Evolutionary conservation across 768 basidiomycete genomes (phyloP), one percentile per base, ranked within the genome.

Genomic region (Serendipita sp.): DNA sequence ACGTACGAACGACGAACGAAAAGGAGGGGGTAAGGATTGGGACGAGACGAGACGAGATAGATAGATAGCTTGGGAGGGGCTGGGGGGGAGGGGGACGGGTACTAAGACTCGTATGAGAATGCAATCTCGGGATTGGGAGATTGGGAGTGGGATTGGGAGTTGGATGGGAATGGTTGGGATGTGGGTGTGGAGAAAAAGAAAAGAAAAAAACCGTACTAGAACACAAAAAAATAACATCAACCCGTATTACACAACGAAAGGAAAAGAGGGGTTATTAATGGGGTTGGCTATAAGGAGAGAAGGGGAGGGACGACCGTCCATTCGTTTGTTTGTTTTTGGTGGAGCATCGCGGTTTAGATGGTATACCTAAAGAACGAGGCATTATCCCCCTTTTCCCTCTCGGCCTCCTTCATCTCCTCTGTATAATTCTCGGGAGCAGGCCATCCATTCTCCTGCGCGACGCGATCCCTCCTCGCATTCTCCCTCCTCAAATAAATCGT

Each of bases 241-340:
- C 24, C 24, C 24, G 24, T 24, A 24, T 24, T 24, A 24, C 24
- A 24, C 24, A 24, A 24, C 24, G 28, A 58, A 13, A 13, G 54
- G 35, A 13, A 30, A 58, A 58, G 18, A 28, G 18, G 32, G 13
- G 2, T 48, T 34, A 0, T 65, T 2, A 3, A 66, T 67, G 2
- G 73, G 58, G 46, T 74, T 72, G 16, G 71, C 71, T 62, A 75
- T 73, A 2, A 73, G 73, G 0, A 73, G 74, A 30, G 68, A 67
- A 0, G 47, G 3, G 2, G 69, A 65, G 3, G 68, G 63, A 3
- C 71, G 70, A 1, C 69, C 70, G n/a, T n/a, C 16, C 3, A 67
- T 46, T 15, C 69, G 54, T 24, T 24, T 24, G 54, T 24, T 24
- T 24, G 24, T 24, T 24, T 24, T 24, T 24, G 24, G 24, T 24